These are phyloP conservation scores for Myriosclerotinia curreyana DNA, from an alignment of 2,329 filamentous ascomycete species.

Conservation along the genomic window DNA sequence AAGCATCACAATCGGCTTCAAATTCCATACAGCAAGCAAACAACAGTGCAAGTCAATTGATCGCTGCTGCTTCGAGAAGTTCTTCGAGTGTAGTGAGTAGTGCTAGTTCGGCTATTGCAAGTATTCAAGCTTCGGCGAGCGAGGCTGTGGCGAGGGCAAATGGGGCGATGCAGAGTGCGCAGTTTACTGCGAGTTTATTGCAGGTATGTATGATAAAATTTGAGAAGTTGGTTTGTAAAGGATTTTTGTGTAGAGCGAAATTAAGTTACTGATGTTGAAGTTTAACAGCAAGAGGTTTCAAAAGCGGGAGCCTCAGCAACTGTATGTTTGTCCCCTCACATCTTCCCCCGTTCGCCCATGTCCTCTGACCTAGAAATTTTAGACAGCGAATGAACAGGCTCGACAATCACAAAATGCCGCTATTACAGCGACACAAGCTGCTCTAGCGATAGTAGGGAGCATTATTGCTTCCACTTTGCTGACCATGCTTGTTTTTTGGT, in stretches of 20 bases:
- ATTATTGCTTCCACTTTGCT: conserved; percentile 45
- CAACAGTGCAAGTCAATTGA: conserved; percentile 30
- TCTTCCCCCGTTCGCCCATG: too few species aligned
- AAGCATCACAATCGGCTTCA: conserved; percentile 31
- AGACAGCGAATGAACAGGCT: conserved; percentile 22
- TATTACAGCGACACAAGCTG: conserved; percentile 45
- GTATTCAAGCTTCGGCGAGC: conserved; percentile 31
- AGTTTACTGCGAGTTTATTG: conserved; percentile 28
- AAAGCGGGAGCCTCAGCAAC: not conserved
- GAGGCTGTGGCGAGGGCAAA: conserved; percentile 31
- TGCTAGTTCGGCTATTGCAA: conserved; percentile 31
- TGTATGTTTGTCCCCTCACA: not conserved
- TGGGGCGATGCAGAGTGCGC: conserved; percentile 27
- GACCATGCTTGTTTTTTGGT: conserved; percentile 42
- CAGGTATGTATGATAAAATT: conserved; percentile 27
- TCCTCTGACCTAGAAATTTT: not conserved
- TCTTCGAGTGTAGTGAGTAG: conserved; percentile 30
- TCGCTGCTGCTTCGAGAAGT: conserved; percentile 33
- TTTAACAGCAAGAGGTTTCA: not conserved
- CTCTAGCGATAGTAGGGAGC: conserved; percentile 44
- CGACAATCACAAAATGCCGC: conserved; percentile 41
- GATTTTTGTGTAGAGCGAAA: too few species aligned
- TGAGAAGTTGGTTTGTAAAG: not conserved
- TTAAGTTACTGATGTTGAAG: not conserved
- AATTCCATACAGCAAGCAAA: conserved; percentile 28